Conservation (phyloP, 805 yeast species). For the Kurtzmaniella fragi region DNA sequence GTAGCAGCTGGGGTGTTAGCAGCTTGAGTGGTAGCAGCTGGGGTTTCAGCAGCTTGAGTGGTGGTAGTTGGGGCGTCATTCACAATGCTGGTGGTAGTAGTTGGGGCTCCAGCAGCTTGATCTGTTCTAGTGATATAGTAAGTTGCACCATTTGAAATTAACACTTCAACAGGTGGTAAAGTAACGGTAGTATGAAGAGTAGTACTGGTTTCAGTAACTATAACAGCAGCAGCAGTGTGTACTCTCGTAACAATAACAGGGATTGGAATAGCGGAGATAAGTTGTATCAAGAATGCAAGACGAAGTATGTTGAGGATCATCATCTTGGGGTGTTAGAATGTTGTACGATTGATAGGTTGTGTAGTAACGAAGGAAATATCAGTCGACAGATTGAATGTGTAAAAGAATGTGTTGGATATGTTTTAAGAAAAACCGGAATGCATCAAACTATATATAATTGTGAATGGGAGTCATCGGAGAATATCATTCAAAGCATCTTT, state of each 20-base stretch:
- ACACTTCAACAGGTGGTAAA: constrained; percentile 49
- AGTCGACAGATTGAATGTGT: not conserved
- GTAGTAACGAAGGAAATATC: not conserved
- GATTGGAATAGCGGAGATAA: constrained; percentile 28
- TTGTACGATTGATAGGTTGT: not conserved
- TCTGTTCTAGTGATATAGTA: constrained; percentile 42
- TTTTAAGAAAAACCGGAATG: no score
- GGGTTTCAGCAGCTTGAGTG: constrained; percentile 11
- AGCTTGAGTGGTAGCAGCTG: constrained; percentile 13
- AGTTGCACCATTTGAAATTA: constrained; percentile 48
- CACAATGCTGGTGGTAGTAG: constrained; percentile 28
- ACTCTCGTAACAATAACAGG: constrained; percentile 45
- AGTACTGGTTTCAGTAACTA: constrained; percentile 34
- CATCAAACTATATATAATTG: no score
- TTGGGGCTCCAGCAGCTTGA: constrained; percentile 26
- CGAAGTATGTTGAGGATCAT: constrained; percentile 4
- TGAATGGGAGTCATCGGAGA: no score
- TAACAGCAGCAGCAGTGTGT: constrained; percentile 53
- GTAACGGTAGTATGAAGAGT: constrained; percentile 46
- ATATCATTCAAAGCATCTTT: no score
- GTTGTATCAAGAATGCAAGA: constrained; percentile 13
- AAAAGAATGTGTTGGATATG: not conserved
- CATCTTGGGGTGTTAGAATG: not conserved
- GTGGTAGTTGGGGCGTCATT: constrained; percentile 14
- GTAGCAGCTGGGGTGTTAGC: constrained; percentile 9